Evolutionary conservation across 1,139 yeast species (phyloP).

Genomic region (Yamadazyma siamensis): DNA sequence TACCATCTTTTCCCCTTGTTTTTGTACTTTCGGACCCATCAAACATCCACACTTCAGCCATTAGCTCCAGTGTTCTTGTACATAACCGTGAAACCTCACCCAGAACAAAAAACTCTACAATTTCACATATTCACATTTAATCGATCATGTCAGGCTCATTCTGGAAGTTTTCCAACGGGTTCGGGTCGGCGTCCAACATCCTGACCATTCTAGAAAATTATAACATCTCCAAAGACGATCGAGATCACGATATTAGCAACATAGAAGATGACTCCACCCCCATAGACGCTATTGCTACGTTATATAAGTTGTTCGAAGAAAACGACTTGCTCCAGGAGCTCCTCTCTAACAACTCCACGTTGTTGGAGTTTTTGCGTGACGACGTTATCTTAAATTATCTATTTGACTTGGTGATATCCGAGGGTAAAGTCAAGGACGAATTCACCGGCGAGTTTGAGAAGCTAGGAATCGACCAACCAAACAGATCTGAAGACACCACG

Average conservation of each 20-base stretch:
- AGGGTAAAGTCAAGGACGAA: constrained; percentile 18
- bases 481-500: neutral
- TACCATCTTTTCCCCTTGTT: too few species aligned
- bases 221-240: constrained; percentile 24
- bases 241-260: constrained; percentile 15
- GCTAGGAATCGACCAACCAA: neutral
- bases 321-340: constrained; percentile 83
- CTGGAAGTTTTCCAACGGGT: constrained; percentile 90
- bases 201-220: constrained; percentile 67
- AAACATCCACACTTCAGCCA: neutral
- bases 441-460: neutral
- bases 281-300: constrained; percentile 17
- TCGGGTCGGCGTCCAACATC: constrained; percentile 71
- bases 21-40: too few species aligned
- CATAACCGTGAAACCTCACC: neutral
- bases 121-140: too few species aligned
- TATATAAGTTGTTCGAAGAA: constrained; percentile 77
- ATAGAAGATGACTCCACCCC: constrained; percentile 1
- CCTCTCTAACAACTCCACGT: constrained; percentile 74
- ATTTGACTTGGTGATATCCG: constrained; percentile 63
- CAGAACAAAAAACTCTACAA: neutral
- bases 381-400: constrained; percentile 64
- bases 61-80: neutral
- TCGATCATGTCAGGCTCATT: constrained; percentile 73
- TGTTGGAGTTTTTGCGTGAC: constrained; percentile 77